Evolutionary conservation across 2,329 filamentous ascomycete genomes (phyloP), one percentile per base, ranked within the genome.

Genomic region (Colletotrichum coccodes): DNA sequence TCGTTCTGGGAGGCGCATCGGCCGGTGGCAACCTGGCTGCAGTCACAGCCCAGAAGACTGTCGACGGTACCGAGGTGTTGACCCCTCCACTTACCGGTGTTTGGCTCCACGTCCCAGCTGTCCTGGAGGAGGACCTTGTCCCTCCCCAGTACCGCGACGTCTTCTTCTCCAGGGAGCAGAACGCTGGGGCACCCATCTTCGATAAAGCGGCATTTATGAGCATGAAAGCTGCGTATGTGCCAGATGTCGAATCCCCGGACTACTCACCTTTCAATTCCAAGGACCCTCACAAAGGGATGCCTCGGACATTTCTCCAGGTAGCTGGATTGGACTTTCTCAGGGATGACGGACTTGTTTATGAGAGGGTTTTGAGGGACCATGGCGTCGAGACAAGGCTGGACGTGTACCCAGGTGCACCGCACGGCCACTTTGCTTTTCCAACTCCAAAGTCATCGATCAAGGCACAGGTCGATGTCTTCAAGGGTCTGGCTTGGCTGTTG

Each of bases 281-380:
- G 46, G 76, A 66, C 1, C 68, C 71, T 2, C 76, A 81, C 62
- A 69, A 71, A 11, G 77, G 72, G 1, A 75, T 86, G 36, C 85
- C 85, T 6, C 79, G 77, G 0, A 80, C 82, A 0, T 87, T 85
- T 72, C 75, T 89, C 0, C 84, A 87, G 71, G 79, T 87, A 0
- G 81, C 79, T 68, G 86, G 86, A 14, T 68, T 83, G 67, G 87
- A 89, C 73, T 82, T 82, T 0, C 71, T 85, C 4, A 76, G 87
- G 4, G 87, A 89, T 67, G 86, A 88, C 62, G 83, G 78, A 0
- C 66, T 89, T 53, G 81, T 88, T 0, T 89, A 87, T 70, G 85
- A 86, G 70, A 74, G 79, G 46, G 73, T 83, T 6, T 72, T 88
- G 66, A 76, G 79, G 34, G 82, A 83, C 60, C 79, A 83, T 36